Conservation (phyloP, 2,329 filamentous ascomycete genomes). For the Aspergillus sojae region DNA sequence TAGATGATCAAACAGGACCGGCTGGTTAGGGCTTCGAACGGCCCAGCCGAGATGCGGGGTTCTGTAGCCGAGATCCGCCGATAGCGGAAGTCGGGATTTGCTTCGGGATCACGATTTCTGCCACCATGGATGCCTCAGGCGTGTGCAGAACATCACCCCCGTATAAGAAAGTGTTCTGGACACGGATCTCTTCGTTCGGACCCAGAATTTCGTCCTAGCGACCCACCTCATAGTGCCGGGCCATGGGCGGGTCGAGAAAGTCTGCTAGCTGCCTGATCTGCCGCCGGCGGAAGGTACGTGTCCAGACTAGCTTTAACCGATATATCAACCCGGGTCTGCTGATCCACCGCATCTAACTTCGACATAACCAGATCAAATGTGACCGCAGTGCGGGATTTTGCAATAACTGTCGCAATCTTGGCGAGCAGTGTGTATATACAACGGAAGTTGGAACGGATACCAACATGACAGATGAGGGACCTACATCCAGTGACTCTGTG, state of each 20-base stretch:
- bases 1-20: neutral
- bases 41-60: neutral
- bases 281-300: neutral
- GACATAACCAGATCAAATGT: neutral
- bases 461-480: neutral
- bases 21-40: neutral
- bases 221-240: neutral
- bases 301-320: neutral
- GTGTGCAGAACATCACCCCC: neutral
- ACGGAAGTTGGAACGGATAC: neutral
- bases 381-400: neutral
- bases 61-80: neutral
- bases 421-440: neutral
- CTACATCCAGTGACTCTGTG: neutral
- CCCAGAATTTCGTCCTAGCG: neutral
- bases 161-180: neutral
- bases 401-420: neutral
- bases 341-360: neutral
- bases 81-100: neutral
- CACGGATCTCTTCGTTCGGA: neutral
- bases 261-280: neutral
- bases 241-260: neutral
- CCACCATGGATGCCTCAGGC: neutral
- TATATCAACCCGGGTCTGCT: neutral
- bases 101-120: neutral